These are phyloP conservation scores for Aspergillus amoenus DNA, from an alignment of 2,329 filamentous ascomycete species.

Conservation along the genomic window DNA sequence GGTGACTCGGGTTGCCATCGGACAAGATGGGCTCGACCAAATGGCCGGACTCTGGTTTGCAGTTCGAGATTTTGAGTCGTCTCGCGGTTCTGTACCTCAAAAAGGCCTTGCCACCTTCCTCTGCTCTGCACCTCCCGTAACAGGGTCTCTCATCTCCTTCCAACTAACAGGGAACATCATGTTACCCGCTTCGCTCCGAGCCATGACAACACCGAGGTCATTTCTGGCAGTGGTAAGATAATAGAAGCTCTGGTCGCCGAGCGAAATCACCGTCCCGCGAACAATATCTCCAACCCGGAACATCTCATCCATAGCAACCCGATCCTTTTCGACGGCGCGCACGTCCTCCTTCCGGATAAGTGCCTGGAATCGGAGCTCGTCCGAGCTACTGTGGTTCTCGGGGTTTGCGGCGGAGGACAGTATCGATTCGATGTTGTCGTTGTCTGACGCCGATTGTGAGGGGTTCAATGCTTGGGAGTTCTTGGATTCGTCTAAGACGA, in stretches of 20 bases:
- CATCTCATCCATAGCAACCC: slow-evolving; percentile 84
- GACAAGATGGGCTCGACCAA: neutral
- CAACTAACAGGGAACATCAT: slow-evolving; percentile 91
- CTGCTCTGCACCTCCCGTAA: slow-evolving; percentile 71
- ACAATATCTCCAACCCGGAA: slow-evolving; percentile 94
- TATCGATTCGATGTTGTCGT: slow-evolving; percentile 39
- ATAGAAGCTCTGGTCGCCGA: slow-evolving; percentile 93
- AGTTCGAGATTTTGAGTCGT: neutral
- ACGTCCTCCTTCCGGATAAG: slow-evolving; percentile 88
- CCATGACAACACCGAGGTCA: slow-evolving; percentile 91
- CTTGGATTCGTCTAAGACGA: slow-evolving; percentile 61
- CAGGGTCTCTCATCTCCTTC: slow-evolving; percentile 88
- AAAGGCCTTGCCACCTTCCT: slow-evolving; percentile 95
- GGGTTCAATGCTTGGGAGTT: slow-evolving; percentile 21
- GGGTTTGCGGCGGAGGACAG: slow-evolving; percentile 40
- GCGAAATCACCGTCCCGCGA: slow-evolving; percentile 78
- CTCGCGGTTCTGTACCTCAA: slow-evolving; percentile 47
- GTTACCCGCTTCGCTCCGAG: slow-evolving; percentile 81
- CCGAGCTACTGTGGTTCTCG: slow-evolving; percentile 50
- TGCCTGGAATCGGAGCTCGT: slow-evolving; percentile 72
- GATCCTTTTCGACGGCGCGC: slow-evolving; percentile 91
- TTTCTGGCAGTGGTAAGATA: slow-evolving; percentile 92
- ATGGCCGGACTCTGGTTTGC: neutral
- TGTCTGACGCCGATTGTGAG: slow-evolving; percentile 29
- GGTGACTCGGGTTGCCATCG: neutral